phyloP scores from a whole-genome alignment of 164 flowering plant species.

The Hamamelis virginiana region DNA sequence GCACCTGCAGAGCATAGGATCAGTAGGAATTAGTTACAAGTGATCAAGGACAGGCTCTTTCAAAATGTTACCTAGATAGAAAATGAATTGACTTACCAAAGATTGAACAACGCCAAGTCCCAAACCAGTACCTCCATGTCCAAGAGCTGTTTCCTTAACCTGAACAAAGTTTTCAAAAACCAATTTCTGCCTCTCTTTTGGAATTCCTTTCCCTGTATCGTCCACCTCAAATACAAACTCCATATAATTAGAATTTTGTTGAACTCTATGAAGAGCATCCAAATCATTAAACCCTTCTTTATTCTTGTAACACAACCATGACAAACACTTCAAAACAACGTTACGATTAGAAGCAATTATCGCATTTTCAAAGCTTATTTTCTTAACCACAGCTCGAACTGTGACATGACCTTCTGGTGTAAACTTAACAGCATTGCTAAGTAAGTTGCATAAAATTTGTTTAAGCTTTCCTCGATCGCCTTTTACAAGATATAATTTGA shows the following conservation, averaged over 20 bases:
- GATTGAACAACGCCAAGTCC: slow-evolving; percentile 93
- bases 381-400: slow-evolving; percentile 62
- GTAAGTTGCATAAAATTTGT: slow-evolving; percentile 63
- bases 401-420: slow-evolving; percentile 59
- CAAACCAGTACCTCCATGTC: slow-evolving; percentile 67
- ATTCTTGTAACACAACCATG: slow-evolving; percentile 17
- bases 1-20: no score
- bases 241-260: slow-evolving; percentile 28
- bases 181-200: slow-evolving; percentile 63
- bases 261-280: slow-evolving; percentile 12
- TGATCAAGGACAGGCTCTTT: no score
- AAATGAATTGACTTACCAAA: slow-evolving; percentile 39
- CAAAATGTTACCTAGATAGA: no score
- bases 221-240: slow-evolving; percentile 75
- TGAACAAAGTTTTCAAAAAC: slow-evolving; percentile 89
- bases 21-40: no score
- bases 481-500: slow-evolving; percentile 44
- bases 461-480: slow-evolving; percentile 72
- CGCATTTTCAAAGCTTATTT: slow-evolving; percentile 37
- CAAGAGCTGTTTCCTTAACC: slow-evolving; percentile 61
- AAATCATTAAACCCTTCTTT: slow-evolving; percentile 1
- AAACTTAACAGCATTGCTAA: slow-evolving; percentile 89
- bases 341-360: slow-evolving; percentile 13
- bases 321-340: slow-evolving; percentile 5
- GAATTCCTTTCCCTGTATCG: slow-evolving; percentile 86